Percentiles rank a stretch among this genome's conserved stretches.
Evolutionary conservation across 2,329 filamentous ascomycete genomes (phyloP).

Genomic region (Eurotiales sp.): DNA sequence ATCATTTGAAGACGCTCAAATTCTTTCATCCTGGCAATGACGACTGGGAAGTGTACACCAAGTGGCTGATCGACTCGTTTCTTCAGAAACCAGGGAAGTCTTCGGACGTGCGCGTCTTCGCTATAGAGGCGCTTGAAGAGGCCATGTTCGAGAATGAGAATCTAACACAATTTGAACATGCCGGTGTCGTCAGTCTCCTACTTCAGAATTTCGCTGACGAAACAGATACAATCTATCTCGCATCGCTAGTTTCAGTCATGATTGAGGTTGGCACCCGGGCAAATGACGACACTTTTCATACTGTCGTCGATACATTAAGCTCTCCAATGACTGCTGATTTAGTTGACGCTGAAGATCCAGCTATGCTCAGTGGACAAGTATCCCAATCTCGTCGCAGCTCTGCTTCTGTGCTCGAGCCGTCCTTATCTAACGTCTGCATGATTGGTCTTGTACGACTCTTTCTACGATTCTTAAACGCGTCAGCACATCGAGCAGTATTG

Average conservation of each 20-base stretch:
- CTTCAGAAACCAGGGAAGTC: constrained; percentile 35
- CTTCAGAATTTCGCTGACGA: constrained; percentile 34
- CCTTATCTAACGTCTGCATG: constrained; percentile 60
- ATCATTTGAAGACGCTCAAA: constrained; percentile 29
- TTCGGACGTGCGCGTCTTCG: constrained; percentile 37
- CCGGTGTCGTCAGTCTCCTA: constrained; percentile 31
- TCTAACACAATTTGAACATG: constrained; percentile 27
- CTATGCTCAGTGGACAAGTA: constrained; percentile 19
- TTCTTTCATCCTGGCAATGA: constrained; percentile 32
- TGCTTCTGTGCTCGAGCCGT: constrained; percentile 28
- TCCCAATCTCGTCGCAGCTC: constrained; percentile 28
- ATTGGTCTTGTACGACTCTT: constrained; percentile 73
- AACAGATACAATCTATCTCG: constrained; percentile 35
- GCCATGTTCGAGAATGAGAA: constrained; percentile 31
- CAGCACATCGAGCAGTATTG: constrained; percentile 60
- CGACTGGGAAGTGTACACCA: constrained; percentile 32
- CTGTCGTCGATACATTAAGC: constrained; percentile 30
- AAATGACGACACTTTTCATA: constrained; percentile 31
- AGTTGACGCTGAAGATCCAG: constrained; percentile 25
- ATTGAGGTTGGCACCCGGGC: constrained; percentile 30
- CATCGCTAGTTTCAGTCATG: constrained; percentile 37
- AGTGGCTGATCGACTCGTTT: constrained; percentile 34
- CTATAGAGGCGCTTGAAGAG: constrained; percentile 38
- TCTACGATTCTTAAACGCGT: constrained; percentile 64
- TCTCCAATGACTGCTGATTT: constrained; percentile 34